Conservation (phyloP, 495 filamentous ascomycete species). For the Lepraria neglecta region DNA sequence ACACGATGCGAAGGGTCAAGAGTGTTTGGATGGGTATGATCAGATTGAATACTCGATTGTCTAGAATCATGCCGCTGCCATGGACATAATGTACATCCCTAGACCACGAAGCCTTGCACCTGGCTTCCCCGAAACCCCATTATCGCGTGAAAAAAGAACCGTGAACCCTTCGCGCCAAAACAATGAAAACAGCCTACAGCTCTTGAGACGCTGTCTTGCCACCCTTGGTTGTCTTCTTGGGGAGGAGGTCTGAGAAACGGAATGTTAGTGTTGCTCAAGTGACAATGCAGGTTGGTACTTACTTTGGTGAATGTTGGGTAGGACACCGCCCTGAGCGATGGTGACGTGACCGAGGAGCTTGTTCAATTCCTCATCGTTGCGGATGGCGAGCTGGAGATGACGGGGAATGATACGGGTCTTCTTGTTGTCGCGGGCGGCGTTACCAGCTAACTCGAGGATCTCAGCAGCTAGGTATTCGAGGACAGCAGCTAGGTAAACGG, state of each 20-base stretch:
- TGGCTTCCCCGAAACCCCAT: conserved; percentile 78
- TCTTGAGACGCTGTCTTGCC: conserved; percentile 89
- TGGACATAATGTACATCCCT: conserved; percentile 92
- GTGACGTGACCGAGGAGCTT: conserved; percentile 99
- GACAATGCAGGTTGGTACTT: conserved; percentile 32
- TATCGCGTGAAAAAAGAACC: conserved; percentile 62
- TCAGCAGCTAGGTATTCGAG: conserved; percentile 98
- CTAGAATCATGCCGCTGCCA: conserved; percentile 50
- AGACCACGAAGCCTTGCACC: conserved; percentile 70
- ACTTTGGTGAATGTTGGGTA: conserved; percentile 99
- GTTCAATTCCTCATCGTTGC: conserved; percentile 99
- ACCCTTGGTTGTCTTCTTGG: conserved; percentile 94
- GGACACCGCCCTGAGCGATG: conserved; percentile 98
- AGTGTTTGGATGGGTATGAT: conserved; percentile 15
- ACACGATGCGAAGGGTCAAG: background rate
- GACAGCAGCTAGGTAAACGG: conserved; percentile 95
- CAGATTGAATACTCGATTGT: conserved; percentile 32
- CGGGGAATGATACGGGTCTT: conserved; percentile 99
- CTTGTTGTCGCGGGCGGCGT: conserved; percentile 99
- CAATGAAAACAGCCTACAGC: conserved; percentile 57
- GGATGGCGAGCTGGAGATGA: conserved; percentile 98
- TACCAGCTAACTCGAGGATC: conserved; percentile 96
- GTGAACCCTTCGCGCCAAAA: conserved; percentile 32
- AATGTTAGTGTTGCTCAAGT: conserved; percentile 28
- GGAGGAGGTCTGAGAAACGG: conserved; percentile 68